Conservation (phyloP, 202 grass and related monocot species). For the Saccharum hybrid region DNA sequence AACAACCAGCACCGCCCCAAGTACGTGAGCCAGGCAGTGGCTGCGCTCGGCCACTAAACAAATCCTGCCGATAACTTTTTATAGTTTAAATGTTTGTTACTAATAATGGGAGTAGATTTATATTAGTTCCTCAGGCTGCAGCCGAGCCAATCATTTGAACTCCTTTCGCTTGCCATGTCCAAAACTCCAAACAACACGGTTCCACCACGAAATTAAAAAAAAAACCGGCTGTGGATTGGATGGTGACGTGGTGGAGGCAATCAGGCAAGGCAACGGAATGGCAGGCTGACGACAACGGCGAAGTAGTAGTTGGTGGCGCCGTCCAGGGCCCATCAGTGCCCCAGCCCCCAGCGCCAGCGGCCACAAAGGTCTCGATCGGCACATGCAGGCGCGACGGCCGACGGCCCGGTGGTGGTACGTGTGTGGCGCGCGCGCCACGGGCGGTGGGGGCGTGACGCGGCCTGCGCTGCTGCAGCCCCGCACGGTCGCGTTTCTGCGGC, state of each 20-base stretch:
- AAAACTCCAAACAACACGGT: neutral
- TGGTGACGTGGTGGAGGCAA: neutral
- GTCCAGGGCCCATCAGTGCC: neutral
- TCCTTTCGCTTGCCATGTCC: slow-evolving; percentile 1
- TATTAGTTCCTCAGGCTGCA: neutral
- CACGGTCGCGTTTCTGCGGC: neutral
- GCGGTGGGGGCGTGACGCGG: slow-evolving; percentile 37
- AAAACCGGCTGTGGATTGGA: neutral
- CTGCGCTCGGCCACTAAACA: slow-evolving; percentile 25
- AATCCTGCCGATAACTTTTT: neutral
- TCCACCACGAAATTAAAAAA: too few species aligned
- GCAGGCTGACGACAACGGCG: slow-evolving; percentile 7
- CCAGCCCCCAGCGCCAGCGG: too few species aligned
- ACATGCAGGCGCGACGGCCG: neutral
- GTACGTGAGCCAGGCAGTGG: slow-evolving; percentile 25
- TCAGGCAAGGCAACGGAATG: neutral
- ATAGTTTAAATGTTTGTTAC: too few species aligned
- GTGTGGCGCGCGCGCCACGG: slow-evolving; percentile 36
- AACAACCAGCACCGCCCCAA: slow-evolving; percentile 23
- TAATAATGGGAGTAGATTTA: neutral
- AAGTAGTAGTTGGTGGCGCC: slow-evolving; percentile 5
- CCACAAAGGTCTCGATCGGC: too few species aligned
- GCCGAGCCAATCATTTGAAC: slow-evolving; percentile 33
- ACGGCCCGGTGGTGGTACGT: neutral
- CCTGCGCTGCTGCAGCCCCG: neutral